phyloP scores from a whole-genome alignment of 2,329 filamentous ascomycete genomes.

The Fusarium praegraminearum region DNA sequence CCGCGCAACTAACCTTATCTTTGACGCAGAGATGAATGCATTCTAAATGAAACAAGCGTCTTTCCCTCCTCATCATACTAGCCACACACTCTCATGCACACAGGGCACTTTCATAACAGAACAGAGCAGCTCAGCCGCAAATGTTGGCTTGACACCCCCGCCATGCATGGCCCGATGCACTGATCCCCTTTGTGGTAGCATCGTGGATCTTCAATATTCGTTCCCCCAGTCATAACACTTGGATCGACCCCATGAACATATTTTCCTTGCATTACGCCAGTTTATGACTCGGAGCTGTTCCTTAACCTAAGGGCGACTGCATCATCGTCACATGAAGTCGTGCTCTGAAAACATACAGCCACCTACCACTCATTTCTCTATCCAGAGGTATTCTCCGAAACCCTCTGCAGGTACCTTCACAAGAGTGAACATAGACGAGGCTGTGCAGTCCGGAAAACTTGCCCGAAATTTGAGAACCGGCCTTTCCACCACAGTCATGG shows the following conservation, averaged over 20 bases:
- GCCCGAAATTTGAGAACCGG: constrained; percentile 13
- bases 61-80: constrained; percentile 35
- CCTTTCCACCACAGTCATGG: background rate
- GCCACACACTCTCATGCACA: constrained; percentile 34
- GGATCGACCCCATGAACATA: background rate
- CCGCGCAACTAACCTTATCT: constrained; percentile 20
- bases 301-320: background rate
- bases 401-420: constrained; percentile 9
- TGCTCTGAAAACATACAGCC: background rate
- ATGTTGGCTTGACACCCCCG: constrained; percentile 1
- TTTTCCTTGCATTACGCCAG: background rate
- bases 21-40: constrained; percentile 10
- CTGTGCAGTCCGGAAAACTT: constrained; percentile 23
- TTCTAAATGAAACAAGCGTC: constrained; percentile 33
- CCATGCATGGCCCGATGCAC: constrained; percentile 29
- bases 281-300: background rate
- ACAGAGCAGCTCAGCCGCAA: constrained; percentile 33
- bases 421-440: constrained; percentile 11
- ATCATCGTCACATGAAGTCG: background rate
- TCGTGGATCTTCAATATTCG: constrained; percentile 28
- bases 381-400: background rate
- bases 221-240: constrained; percentile 12
- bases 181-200: constrained; percentile 23
- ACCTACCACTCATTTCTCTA: background rate
- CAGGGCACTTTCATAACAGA: constrained; percentile 1